Base-by-base conservation (phyloP, 2,329 filamentous ascomycete species). In the Ceratocystis eucalypticola region DNA sequence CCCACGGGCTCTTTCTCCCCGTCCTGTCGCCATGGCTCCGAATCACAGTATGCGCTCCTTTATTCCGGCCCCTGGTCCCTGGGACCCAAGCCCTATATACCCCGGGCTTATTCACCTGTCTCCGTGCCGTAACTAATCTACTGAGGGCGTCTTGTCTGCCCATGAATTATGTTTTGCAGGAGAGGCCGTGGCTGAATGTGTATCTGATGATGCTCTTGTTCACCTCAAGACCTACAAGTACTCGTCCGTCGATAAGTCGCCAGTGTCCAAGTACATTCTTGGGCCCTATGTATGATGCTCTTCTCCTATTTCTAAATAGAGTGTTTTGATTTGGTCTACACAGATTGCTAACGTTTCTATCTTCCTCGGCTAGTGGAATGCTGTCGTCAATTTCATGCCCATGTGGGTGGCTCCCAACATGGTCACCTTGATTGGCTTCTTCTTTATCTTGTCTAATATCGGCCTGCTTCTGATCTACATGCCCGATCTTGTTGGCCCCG, bases 371-470 rank as follows among this genome's bases (percentile, higher is more conserved):
- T 76, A 97, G 93, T 99, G 94, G 94, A 97, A 96, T 83, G 90
- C 86, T 70, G 92, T 92, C 72, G 94, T 97, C 72, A 86, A 96
- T 74, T 78, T 96, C 53, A 78, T 99, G 72, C 94, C 94, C 70
- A 78, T 96, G 84, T 99, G 93, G 92, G 83, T 99, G 65, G 94
- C 94, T 33, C 94, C 94, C 44, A 99, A 99, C 74, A 94, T 96
- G 86, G 93, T 99, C 68, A 99, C 94, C 70, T 81, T 99, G 28
- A 77, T 97, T 61, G 94, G 94, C 67, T 99, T 97, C 82, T 86
- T 88, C 77, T 97, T 93, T 80, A 95, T 99, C 71, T 78, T 99
- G 64, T 85, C 78, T 68, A 97, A 99, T 74, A 84, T 99, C 68
- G 82, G 79, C 25, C 72, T 85, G 55, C 75, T 96, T 67, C 85